Conservation (phyloP, 148 eudicot genomes). For the Drosera capensis region DNA sequence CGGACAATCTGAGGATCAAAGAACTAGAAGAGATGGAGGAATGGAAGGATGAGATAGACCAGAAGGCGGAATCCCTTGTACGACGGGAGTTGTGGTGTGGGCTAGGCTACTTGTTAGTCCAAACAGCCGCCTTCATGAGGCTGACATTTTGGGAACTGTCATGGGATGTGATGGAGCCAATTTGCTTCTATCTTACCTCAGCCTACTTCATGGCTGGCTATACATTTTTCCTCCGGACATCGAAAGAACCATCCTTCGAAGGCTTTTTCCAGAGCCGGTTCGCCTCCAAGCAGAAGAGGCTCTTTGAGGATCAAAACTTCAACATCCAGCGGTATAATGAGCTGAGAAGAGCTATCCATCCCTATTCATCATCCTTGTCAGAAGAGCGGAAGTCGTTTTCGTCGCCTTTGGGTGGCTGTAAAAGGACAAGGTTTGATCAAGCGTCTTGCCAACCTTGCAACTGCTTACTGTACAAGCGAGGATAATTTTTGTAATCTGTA, state of each 20-base stretch:
- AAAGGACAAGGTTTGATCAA: too few species aligned
- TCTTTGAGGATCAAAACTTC: slow-evolving; percentile 34
- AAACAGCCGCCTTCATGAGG: slow-evolving; percentile 81
- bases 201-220: slow-evolving; percentile 69
- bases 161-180: slow-evolving; percentile 98
- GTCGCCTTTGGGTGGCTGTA: too few species aligned
- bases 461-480: too few species aligned
- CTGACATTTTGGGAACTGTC: slow-evolving; percentile 90
- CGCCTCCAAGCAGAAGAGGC: slow-evolving; percentile 38
- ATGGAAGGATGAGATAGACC: slow-evolving; percentile 50
- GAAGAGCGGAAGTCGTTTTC: not conserved
- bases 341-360: slow-evolving; percentile 38
- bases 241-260: slow-evolving; percentile 72
- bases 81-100: slow-evolving; percentile 71
- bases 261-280: slow-evolving; percentile 75
- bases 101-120: slow-evolving; percentile 47
- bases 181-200: slow-evolving; percentile 78
- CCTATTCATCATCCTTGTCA: slow-evolving; percentile 3
- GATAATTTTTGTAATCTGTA: too few species aligned
- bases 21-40: slow-evolving; percentile 52
- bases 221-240: slow-evolving; percentile 59
- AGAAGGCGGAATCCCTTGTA: slow-evolving; percentile 46
- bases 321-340: slow-evolving; percentile 42
- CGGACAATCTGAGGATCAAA: slow-evolving; percentile 23
- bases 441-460: too few species aligned